These are phyloP conservation scores for Mitragyna speciosa DNA, from an alignment of 257 asterid genomes.

Conservation along the genomic window DNA sequence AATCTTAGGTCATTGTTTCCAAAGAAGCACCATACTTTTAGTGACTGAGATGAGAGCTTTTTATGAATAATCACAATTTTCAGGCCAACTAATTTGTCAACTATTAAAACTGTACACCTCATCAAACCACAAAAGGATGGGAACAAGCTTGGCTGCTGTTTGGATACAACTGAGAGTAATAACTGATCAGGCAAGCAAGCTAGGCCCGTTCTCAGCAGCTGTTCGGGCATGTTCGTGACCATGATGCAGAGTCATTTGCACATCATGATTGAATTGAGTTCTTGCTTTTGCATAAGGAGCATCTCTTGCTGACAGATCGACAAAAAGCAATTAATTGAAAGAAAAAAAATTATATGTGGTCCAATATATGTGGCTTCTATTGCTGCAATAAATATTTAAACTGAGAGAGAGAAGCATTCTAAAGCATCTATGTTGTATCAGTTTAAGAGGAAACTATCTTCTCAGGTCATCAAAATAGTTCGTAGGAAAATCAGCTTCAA, in stretches of 20 bases:
- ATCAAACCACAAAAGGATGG: slow-evolving; percentile 9
- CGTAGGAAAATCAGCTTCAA: not conserved
- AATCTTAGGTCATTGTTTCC: not conserved
- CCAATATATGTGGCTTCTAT: not conserved
- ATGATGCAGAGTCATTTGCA: slow-evolving; percentile 71
- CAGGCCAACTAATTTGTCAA: not conserved
- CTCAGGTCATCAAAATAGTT: not conserved
- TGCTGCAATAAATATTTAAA: not conserved
- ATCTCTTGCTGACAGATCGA: slow-evolving; percentile 63
- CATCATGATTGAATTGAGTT: slow-evolving; percentile 70
- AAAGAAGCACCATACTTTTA: not conserved
- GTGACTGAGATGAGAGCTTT: not conserved
- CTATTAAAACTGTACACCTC: slow-evolving; percentile 6
- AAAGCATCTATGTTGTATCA: not conserved
- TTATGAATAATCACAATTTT: not conserved
- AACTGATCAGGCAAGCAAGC: slow-evolving; percentile 36
- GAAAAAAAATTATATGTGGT: not conserved
- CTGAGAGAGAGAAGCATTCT: not conserved
- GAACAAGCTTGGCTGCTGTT: not conserved
- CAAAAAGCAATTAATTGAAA: not conserved
- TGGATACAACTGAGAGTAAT: not conserved
- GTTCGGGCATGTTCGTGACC: slow-evolving; percentile 67
- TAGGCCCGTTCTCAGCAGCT: slow-evolving; percentile 78
- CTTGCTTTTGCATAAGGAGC: slow-evolving; percentile 95
- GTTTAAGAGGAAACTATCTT: not conserved